A percentile compares a stretch with the other conserved stretches of the same genome.
Conservation (phyloP, 257 asterid genomes). For the Solanum pinnatisectum region DNA sequence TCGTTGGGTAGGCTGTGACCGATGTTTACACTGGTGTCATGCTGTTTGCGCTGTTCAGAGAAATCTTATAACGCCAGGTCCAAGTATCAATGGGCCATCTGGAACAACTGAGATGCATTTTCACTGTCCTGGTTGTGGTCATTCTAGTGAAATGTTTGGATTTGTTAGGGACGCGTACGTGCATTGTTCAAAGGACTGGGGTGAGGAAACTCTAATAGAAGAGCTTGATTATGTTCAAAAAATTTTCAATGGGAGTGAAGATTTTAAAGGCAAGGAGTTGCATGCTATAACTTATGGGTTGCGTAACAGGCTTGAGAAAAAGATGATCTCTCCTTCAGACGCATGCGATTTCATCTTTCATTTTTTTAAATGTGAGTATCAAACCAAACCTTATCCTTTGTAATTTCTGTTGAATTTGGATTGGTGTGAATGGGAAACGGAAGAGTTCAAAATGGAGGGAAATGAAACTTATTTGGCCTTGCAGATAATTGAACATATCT, state of each 20-base stretch:
- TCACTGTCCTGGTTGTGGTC: slow-evolving; percentile 79
- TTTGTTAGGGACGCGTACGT: slow-evolving; percentile 74
- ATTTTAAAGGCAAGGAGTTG: slow-evolving; percentile 67
- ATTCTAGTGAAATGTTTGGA: slow-evolving; percentile 88
- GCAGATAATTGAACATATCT: not conserved
- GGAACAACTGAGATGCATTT: slow-evolving; percentile 79
- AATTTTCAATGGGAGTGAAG: slow-evolving; percentile 66
- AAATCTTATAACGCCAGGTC: slow-evolving; percentile 69
- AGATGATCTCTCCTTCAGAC: slow-evolving; percentile 57
- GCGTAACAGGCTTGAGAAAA: slow-evolving; percentile 46
- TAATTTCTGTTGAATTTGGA: not conserved
- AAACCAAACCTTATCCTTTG: not conserved
- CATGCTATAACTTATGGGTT: slow-evolving; percentile 60
- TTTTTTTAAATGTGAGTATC: slow-evolving; percentile 73
- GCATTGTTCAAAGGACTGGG: slow-evolving; percentile 73
- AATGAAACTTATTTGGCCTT: not conserved
- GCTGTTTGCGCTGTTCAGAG: slow-evolving; percentile 68
- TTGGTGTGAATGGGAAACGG: not conserved
- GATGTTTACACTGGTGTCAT: slow-evolving; percentile 90
- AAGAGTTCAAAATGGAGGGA: not conserved
- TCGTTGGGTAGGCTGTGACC: slow-evolving; percentile 96
- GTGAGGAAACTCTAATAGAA: slow-evolving; percentile 42
- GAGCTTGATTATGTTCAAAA: slow-evolving; percentile 78
- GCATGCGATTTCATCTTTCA: slow-evolving; percentile 53
- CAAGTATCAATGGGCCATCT: slow-evolving; percentile 47